Evolutionary conservation across 495 filamentous ascomycete species (phyloP).

Genomic region (Penicillium silybi): DNA sequence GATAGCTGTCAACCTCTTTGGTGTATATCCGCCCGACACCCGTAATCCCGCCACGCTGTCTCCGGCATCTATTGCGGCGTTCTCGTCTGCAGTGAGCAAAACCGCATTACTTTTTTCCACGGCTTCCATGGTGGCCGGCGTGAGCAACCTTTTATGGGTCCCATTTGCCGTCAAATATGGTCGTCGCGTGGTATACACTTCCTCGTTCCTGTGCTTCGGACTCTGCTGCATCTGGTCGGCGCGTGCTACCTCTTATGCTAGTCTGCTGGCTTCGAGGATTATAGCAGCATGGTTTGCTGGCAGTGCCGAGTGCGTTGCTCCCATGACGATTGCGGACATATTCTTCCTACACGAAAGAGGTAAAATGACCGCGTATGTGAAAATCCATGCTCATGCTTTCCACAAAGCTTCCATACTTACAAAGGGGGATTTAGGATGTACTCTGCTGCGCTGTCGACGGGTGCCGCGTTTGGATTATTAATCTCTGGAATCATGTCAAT

Average conservation of each 20-base stretch:
- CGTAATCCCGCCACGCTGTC: too few species aligned
- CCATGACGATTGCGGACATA: slow-evolving; percentile 52
- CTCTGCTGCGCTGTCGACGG: slow-evolving; percentile 45
- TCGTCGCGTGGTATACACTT: slow-evolving; percentile 49
- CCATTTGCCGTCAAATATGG: slow-evolving; percentile 54
- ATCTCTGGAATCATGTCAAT: too few species aligned
- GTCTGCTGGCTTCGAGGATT: slow-evolving; percentile 43
- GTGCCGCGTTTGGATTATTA: too few species aligned
- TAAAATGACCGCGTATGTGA: slow-evolving; percentile 35
- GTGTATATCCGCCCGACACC: too few species aligned
- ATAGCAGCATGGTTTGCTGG: slow-evolving; percentile 50
- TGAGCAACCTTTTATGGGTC: slow-evolving; percentile 53
- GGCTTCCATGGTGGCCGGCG: slow-evolving; percentile 46
- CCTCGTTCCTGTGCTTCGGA: slow-evolving; percentile 44
- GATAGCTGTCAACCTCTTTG: too few species aligned
- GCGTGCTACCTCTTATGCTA: slow-evolving; percentile 38
- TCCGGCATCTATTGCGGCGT: too few species aligned
- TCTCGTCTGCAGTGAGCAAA: slow-evolving; percentile 44
- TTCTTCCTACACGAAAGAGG: slow-evolving; percentile 59
- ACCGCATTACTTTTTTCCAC: slow-evolving; percentile 51
- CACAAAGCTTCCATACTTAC: too few species aligned
- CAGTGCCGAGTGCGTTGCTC: slow-evolving; percentile 50
- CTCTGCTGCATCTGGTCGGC: slow-evolving; percentile 43
- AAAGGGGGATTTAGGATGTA: too few species aligned
- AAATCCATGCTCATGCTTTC: slow-evolving; percentile 43